These are phyloP conservation scores for Spiraea crenata DNA, from an alignment of 331 rosid species.

Conservation along the genomic window DNA sequence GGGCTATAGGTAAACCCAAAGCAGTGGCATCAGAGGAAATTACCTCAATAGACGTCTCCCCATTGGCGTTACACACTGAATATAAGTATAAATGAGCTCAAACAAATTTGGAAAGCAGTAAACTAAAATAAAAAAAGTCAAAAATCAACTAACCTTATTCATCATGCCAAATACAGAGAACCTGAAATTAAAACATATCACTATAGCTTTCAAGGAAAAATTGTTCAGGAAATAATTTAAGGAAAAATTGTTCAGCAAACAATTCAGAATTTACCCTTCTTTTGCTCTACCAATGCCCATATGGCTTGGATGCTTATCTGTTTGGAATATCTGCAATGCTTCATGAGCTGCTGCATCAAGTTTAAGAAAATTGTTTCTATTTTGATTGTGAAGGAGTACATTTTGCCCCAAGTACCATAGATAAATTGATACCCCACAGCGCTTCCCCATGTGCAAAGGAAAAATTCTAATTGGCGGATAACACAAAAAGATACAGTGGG, in stretches of 20 bases:
- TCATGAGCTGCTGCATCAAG: slow-evolving; percentile 90
- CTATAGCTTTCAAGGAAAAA: slow-evolving; percentile 19
- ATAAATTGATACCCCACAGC: slow-evolving; percentile 7
- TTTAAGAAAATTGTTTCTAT: slow-evolving; percentile 85
- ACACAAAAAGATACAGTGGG: slow-evolving; percentile 69
- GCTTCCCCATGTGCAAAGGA: neutral
- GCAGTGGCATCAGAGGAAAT: slow-evolving; percentile 4
- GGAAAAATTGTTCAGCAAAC: slow-evolving; percentile 18
- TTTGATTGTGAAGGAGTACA: slow-evolving; percentile 47
- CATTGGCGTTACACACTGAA: slow-evolving; percentile 83
- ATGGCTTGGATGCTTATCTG: slow-evolving; percentile 95
- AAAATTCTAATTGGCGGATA: slow-evolving; percentile 19
- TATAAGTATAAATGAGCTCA: slow-evolving; percentile 24
- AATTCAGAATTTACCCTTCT: slow-evolving; percentile 73
- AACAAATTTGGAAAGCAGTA: slow-evolving; percentile 23
- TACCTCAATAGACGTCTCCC: slow-evolving; percentile 94
- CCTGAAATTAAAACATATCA: slow-evolving; percentile 47
- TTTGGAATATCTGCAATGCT: slow-evolving; percentile 95
- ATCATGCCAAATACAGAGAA: slow-evolving; percentile 96
- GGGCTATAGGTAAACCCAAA: slow-evolving; percentile 8
- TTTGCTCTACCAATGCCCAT: slow-evolving; percentile 99
- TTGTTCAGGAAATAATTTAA: slow-evolving; percentile 22
- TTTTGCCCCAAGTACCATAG: slow-evolving; percentile 10
- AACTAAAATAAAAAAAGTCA: slow-evolving; percentile 7
- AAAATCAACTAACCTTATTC: slow-evolving; percentile 67